Base-by-base conservation (phyloP, 805 yeast species). In the Suhomyces sp. region DNA sequence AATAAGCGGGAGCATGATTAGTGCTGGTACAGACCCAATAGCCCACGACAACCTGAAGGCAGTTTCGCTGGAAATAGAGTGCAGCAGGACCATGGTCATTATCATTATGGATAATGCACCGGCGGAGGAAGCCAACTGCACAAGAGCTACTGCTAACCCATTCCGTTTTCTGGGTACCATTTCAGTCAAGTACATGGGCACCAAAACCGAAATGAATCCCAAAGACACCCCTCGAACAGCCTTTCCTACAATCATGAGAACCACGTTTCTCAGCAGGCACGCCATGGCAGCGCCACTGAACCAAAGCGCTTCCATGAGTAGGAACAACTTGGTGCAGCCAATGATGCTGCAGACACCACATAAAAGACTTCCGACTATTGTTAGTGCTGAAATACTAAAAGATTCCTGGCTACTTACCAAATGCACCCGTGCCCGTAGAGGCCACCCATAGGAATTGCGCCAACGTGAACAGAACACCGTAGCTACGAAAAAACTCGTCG, bases 131-230 rank as follows among this genome's bases (percentile, higher is more conserved):
- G 55, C 49, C 24, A 66, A 53, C 42, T 65, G 67, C 44, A 65
- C 63, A 4, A 69, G 26, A 2, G 71, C 57, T 19, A 69, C 54
- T 0, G 67, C 50, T 6, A 59, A 52, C 7, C 71, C 71, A 47
- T 59, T 62, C 29, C 60, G 55, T 4, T 58, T 49, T 0, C 54
- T 42, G 2, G 73, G 67, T 12, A 64, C 54, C 2, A 64, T 57
- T 50, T 74, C 78, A 8, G 64, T 57, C 1, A 67, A 55, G 54
- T 74, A 73, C 5, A 71, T 62, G 1, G 75, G 75, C 2, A 66
- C 57, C 6, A 68, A 53, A 22, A 68, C 60, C n/a, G 68, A 61
- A 10, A 66, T 60, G 23, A 69, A 50, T 4, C 78, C 78, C 42
- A 70, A 57, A 6, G 70, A 55, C 2, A 64, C 13, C 0, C 78